A percentile compares a stretch with the other conserved stretches of the same genome.
Conservation (phyloP, 495 filamentous ascomycete genomes). For the Podospora bellae-mahoneyi region DNA sequence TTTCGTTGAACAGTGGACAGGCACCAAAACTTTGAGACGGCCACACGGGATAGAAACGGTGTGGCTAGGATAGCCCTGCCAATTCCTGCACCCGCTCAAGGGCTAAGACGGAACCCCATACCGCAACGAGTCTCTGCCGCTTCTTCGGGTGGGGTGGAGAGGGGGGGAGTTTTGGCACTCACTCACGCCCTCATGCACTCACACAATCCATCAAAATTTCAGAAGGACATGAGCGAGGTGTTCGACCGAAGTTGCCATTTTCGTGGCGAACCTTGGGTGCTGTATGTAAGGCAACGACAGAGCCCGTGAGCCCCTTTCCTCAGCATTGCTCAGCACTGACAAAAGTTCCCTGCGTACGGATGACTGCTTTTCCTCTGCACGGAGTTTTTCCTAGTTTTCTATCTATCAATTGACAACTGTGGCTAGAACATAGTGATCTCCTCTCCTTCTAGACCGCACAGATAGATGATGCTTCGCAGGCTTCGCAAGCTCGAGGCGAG, state of each 20-base stretch:
- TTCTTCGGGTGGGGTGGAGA: neutral
- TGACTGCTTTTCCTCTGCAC: too few species aligned
- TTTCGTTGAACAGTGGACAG: too few species aligned
- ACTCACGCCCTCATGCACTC: neutral
- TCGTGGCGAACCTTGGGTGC: too few species aligned
- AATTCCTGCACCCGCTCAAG: neutral
- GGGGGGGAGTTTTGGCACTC: neutral
- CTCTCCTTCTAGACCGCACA: too few species aligned
- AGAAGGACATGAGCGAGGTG: neutral
- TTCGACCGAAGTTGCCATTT: neutral
- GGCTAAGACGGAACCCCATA: conserved; percentile 7
- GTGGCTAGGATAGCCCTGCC: neutral
- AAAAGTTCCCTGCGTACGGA: neutral
- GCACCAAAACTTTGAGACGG: neutral
- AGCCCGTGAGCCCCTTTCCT: too few species aligned
- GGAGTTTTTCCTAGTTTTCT: too few species aligned
- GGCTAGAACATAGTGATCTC: too few species aligned
- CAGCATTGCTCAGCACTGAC: neutral
- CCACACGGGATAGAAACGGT: neutral
- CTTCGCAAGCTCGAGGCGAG: neutral
- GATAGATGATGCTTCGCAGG: neutral
- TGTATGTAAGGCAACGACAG: too few species aligned
- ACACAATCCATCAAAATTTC: neutral
- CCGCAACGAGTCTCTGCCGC: conserved; percentile 1
- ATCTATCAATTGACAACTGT: too few species aligned